Evolutionary conservation across 257 asterid genomes (phyloP).

Genomic region (Prunella vulgaris): DNA sequence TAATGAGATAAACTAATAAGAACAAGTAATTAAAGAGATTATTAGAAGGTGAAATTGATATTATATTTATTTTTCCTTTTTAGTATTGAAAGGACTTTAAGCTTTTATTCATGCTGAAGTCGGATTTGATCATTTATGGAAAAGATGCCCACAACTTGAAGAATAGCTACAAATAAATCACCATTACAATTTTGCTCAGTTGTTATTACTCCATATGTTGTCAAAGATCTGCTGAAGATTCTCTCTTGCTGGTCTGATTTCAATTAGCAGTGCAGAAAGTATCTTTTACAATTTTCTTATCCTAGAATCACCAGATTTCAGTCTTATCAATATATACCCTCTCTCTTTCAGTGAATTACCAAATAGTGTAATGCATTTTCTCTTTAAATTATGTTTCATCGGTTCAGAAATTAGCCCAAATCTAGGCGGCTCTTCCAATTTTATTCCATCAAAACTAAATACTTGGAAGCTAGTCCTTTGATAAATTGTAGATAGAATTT

Average conservation of each 20-base stretch:
- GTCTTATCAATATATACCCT: not conserved
- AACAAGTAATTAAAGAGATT: too few relatives aligned
- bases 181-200: not conserved
- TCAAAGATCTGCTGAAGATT: not conserved
- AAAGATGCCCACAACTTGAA: not conserved
- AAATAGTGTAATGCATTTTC: not conserved
- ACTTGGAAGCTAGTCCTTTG: slow-evolving; percentile 1
- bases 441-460: not conserved
- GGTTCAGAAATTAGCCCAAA: not conserved
- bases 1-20: too few relatives aligned
- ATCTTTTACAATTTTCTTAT: not conserved
- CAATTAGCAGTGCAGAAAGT: not conserved
- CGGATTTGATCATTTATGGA: not conserved
- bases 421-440: not conserved
- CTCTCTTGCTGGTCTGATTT: not conserved
- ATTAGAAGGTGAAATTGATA: too few relatives aligned
- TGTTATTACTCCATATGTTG: not conserved
- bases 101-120: not conserved
- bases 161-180: not conserved
- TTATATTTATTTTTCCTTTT: too few relatives aligned
- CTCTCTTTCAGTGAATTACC: not conserved
- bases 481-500: not conserved
- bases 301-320: not conserved
- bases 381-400: not conserved
- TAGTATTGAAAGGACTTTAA: too few relatives aligned